phyloP scores from a whole-genome alignment of 228 moss, liverwort and hornwort species.

The Sphagnum fallax region DNA sequence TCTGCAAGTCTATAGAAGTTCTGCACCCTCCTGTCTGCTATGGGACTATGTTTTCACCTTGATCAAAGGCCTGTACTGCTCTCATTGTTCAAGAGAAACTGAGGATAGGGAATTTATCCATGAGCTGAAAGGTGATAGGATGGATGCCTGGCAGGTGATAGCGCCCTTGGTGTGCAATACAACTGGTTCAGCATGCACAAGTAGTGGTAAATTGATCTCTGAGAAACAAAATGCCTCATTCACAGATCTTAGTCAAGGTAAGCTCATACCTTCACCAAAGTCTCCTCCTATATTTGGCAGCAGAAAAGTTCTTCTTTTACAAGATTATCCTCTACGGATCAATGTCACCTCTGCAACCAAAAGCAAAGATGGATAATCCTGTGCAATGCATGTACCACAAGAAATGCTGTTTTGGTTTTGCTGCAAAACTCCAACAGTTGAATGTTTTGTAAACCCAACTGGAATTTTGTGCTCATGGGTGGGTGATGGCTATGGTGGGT shows the following conservation, averaged over 20 bases:
- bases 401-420: too few species aligned
- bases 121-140: neutral
- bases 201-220: neutral
- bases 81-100: too few species aligned
- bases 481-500: neutral
- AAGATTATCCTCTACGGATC: too few species aligned
- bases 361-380: too few species aligned
- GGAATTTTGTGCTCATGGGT: neutral
- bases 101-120: neutral
- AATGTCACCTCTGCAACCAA: too few species aligned
- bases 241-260: too few species aligned
- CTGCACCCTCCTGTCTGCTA: neutral
- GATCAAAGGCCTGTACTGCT: too few species aligned
- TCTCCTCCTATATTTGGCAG: neutral
- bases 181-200: constrained; percentile 10
- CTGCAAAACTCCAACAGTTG: too few species aligned
- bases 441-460: neutral
- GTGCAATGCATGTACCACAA: too few species aligned
- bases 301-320: neutral
- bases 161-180: constrained; percentile 30
- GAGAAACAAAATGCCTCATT: too few species aligned
- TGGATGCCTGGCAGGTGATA: constrained; percentile 29
- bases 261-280: too few species aligned
- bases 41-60: too few species aligned
- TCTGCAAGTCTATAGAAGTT: neutral